Evolutionary conservation across 176 grass and related monocot species (phyloP), one percentile per base, ranked within the genome.

Genomic region (Zoysia japonica): DNA sequence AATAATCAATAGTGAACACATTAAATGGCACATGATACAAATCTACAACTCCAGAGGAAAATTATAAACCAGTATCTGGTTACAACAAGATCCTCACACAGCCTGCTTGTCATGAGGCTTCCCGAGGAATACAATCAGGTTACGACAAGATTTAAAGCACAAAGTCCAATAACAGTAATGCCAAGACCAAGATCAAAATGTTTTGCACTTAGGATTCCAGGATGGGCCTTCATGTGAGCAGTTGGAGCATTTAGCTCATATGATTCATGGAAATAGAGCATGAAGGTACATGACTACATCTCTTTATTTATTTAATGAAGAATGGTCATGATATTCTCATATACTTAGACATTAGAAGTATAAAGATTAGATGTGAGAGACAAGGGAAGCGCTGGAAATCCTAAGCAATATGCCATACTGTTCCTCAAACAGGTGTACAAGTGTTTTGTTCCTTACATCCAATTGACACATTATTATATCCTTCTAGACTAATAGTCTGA

Each of bases 241-340:
- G n/a, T 20, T 60, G 41, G 72, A 59, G 16, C 53, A 75, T 60
- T 75, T 59, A 45, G 40, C 53, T 42, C 40, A 82, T 41, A 65
- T 74, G 12, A 73, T 28, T 74, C 7, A 74, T 74, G 49, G 70
- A 54, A n/a, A 55, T 4, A 74, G n/a, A 75, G 67, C 37, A 42
- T 15, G 49, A 75, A 70, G 20, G 5, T 35, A 63, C 20, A 46
- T 39, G 15, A 59, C 17, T 47, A 37, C 9, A 42, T 13, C 9
- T 57, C 11, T 54, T 72, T 36, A 17, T 56, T 69, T 16, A 71
- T 61, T 71, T 57, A 39, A 5, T 74, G 9, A 75, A 54, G 44
- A 55, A 37, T 66, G 48, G 9, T 54, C 2, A 45, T 16, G 39
- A 0, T 82, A 41, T 73, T 55, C 66, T 66, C 2, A 65, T 46